Evolutionary conservation across 345 rosid genomes (phyloP), one percentile per base, ranked within the genome.

Genomic region (Salix caprea): DNA sequence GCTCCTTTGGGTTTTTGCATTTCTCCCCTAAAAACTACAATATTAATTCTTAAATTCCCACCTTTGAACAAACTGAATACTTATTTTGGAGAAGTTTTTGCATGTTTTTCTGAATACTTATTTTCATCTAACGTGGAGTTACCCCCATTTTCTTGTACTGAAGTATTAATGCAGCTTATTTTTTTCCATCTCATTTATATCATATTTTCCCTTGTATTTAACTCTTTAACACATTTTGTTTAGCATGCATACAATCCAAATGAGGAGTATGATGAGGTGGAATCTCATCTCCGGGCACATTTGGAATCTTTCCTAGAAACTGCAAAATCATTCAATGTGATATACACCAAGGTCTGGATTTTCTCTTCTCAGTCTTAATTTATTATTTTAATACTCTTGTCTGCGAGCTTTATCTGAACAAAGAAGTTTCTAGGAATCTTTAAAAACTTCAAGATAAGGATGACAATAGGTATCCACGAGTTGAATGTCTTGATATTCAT

Each of bases 171-270:
- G 52, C 26, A 50, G 13, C 36, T 32, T 15, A 26, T 23, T 26
- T 71, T 14, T 69, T 14, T 40, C 34, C 54, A 23, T 56, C 32
- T 78, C 67, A 65, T 30, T 15, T 48, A 15, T 21, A 15, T 34
- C 36, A 44, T 52, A 65, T 46, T 42, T 56, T 6, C 32, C 32
- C 5, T 13, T 18, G 2, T 69, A 3, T 58, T 61, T 70, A 24
- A 54, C 46, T 50, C 23, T 19, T 10, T 28, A 28, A 69, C 23
- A 34, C 6, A 71, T 70, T 56, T 77, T 65, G 36, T 76, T 39
- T 83, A 94, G 97, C 92, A 92, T 91, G 92, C 97, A 65, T 96
- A 94, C 87, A 96, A 96, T 76, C 98, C 98, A 5, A 97, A 92
- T 69, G 97, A 96, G 85, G 98, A 96, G 73, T 96, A 93, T 78